These are phyloP conservation scores for Microcos paniculata DNA, from an alignment of 345 rosid genomes.

Conservation along the genomic window DNA sequence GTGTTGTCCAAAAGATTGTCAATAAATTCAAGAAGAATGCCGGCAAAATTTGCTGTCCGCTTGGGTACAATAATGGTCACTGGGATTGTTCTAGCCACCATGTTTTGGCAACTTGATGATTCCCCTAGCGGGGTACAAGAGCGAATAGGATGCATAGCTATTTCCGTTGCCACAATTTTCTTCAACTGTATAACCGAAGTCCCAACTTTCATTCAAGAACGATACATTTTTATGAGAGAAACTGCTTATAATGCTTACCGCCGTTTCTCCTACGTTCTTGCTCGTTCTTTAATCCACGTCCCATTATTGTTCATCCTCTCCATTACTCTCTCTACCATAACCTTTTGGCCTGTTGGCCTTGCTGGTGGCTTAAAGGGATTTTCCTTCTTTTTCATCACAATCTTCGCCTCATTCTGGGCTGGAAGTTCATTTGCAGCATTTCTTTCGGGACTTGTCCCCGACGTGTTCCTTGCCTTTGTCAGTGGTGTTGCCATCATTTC, in stretches of 20 bases:
- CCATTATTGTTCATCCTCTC: constrained; percentile 70
- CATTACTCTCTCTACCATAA: constrained; percentile 59
- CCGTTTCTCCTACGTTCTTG: constrained; percentile 85
- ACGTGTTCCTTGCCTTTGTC: constrained; percentile 9
- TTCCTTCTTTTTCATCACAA: constrained; percentile 63
- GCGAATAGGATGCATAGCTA: constrained; percentile 38
- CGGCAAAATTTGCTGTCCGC: constrained; percentile 50
- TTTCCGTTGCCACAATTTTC: constrained; percentile 89
- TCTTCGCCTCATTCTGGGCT: constrained; percentile 87
- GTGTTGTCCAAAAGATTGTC: constrained; percentile 66
- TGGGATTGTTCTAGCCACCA: constrained; percentile 9
- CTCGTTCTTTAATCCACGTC: constrained; percentile 66
- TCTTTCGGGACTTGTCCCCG: constrained; percentile 3
- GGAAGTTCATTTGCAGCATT: constrained; percentile 60
- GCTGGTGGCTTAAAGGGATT: constrained; percentile 70
- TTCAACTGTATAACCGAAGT: constrained; percentile 93
- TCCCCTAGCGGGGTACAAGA: constrained; percentile 12
- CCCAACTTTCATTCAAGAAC: constrained; percentile 86
- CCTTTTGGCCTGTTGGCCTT: constrained; percentile 82
- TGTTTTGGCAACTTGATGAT: constrained; percentile 12
- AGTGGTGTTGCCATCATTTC: constrained; percentile 50
- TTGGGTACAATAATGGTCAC: constrained; percentile 4
- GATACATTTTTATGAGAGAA: constrained; percentile 96
- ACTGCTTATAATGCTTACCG: constrained; percentile 94
- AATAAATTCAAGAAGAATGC: constrained; percentile 72